These are phyloP conservation scores for Sporothrix curviconia DNA, from an alignment of 2,329 filamentous ascomycete genomes.

Conservation along the genomic window DNA sequence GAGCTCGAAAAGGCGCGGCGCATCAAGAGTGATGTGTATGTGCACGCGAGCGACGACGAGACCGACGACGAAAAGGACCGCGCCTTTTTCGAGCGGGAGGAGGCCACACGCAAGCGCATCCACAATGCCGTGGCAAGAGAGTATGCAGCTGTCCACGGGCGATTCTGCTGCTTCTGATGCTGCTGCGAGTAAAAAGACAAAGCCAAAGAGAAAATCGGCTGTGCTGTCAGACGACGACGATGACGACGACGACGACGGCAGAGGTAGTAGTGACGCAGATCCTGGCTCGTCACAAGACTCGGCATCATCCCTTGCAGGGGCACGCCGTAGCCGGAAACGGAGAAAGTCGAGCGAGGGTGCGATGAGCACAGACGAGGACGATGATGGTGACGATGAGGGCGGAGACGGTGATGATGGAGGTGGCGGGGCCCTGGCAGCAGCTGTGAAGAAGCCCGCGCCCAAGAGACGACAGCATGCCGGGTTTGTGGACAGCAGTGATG, in stretches of 20 bases:
- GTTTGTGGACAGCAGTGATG: constrained; percentile 24
- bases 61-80: constrained; percentile 66
- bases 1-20: constrained; percentile 70
- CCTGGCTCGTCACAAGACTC: background rate
- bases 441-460: constrained; percentile 21
- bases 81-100: constrained; percentile 74
- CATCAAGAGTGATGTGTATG: constrained; percentile 78
- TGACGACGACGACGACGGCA: constrained; percentile 13
- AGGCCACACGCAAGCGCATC: constrained; percentile 51
- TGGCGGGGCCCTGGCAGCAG: background rate
- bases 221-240: constrained; percentile 18
- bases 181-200: constrained; percentile 4
- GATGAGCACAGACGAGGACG: background rate
- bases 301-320: background rate
- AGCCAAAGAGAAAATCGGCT: constrained; percentile 22
- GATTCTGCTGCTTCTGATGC: constrained; percentile 13
- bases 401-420: constrained; percentile 5
- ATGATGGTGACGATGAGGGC: background rate
- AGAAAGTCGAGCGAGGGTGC: constrained; percentile 17
- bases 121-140: constrained; percentile 28
- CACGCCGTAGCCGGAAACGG: constrained; percentile 11
- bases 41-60: constrained; percentile 82
- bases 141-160: constrained; percentile 16
- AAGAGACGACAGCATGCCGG: constrained; percentile 20
- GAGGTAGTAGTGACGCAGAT: background rate